Base-by-base conservation (phyloP, 1,139 yeast species). In the Saccharomycopsis hybrid region DNA sequence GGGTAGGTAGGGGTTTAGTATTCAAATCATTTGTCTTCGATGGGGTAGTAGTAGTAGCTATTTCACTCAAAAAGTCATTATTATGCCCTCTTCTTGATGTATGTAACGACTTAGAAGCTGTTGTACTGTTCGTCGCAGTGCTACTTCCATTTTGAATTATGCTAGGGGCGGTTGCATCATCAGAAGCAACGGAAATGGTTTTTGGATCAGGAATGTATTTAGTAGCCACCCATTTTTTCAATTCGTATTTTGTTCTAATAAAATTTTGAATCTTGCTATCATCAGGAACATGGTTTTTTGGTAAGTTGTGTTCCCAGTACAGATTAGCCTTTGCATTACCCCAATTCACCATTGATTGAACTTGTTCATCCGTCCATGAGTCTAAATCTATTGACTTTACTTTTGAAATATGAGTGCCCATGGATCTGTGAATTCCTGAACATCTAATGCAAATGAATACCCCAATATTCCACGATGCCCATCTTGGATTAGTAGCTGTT, bases 381-480 rank as follows among this genome's bases (percentile, higher is more conserved):
- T 92, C 97, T 61, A 92, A 75, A 69, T 92, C 98, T 44, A 92
- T 94, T 4, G 95, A 85, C 63, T 85, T 86, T 44, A 86, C 95
- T 60, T 82, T 74, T 13, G 88, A 80, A 47, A 90, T 87, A 66
- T 92, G 98, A 0, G 97, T 89, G 2, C 98, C 97, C 84, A 92
- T 81, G 51, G 94, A 80, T 63, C 97, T 76, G 65, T 92, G 98
- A 56, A 90, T 85, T 2, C 98, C 98, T 1, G 97, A 89, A 67
- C 98, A 92, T 58, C 83, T 71, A 54, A 92, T 92, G 66, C 98
- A 92, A 43, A 92, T 76, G 61, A 92, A 90, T 54, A 95, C 80
- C 32, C 98, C 98, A 53, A 92, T 67, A 59, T 83, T 88, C 97
- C 97, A 92, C 25, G 95, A 83, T 8, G 97, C 96, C 98, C 98